Percentiles rank a stretch among this genome's conserved stretches.
Conservation (phyloP, 2,329 filamentous ascomycete species). For the Colletotrichum melonis region DNA sequence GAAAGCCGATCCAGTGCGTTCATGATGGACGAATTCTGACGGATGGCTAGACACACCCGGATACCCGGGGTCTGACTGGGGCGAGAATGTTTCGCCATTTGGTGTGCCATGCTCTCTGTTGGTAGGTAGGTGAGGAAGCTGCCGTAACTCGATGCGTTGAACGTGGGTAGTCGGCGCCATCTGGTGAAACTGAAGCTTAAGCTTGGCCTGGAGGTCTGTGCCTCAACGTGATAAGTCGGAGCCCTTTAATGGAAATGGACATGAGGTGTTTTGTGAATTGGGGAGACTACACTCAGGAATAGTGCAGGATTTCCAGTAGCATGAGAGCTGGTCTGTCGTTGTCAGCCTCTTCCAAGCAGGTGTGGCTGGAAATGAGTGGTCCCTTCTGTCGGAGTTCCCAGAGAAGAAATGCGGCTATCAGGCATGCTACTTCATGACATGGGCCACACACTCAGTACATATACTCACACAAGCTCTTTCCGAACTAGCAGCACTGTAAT, state of each 20-base stretch:
- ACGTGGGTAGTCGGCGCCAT: background rate
- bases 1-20: background rate
- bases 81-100: background rate
- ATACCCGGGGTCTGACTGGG: background rate
- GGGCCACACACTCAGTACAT: too few species aligned
- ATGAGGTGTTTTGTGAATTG: background rate
- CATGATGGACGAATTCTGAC: background rate
- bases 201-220: background rate
- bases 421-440: too few species aligned
- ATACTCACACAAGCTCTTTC: too few species aligned
- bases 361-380: background rate
- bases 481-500: too few species aligned
- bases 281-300: too few species aligned
- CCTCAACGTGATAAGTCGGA: background rate
- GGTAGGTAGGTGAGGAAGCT: background rate
- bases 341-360: background rate
- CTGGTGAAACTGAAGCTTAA: background rate
- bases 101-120: background rate
- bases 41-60: background rate
- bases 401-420: background rate
- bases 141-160: background rate
- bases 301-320: background rate
- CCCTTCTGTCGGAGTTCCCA: background rate
- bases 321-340: background rate
- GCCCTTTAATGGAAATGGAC: background rate